These are phyloP conservation scores for Picea abies DNA, from an alignment of 83 land plant species.

Conservation along the genomic window DNA sequence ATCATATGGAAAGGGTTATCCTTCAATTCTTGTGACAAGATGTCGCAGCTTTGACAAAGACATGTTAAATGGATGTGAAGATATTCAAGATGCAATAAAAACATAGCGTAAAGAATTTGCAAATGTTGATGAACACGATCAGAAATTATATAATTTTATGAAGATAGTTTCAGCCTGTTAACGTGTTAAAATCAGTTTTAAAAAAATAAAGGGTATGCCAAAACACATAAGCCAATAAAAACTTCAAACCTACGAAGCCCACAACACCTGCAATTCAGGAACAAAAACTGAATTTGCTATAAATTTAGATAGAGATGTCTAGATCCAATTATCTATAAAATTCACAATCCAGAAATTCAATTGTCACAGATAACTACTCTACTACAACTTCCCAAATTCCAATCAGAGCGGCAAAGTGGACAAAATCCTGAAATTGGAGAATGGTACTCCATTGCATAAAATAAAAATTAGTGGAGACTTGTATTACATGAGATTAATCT, in stretches of 20 bases:
- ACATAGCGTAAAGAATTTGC: no score
- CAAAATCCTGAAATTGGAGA: neutral
- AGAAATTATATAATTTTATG: no score
- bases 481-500: neutral
- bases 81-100: no score
- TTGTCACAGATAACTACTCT: neutral
- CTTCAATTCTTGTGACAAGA: no score
- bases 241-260: neutral
- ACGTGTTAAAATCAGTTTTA: no score
- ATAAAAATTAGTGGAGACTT: neutral
- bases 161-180: no score
- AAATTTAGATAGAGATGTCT: neutral
- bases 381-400: neutral
- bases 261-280: neutral
- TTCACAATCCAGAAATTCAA: neutral
- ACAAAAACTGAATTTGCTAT: neutral
- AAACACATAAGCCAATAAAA: neutral
- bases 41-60: no score
- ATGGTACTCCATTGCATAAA: slow-evolving; percentile 3
- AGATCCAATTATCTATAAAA: neutral
- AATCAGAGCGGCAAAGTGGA: neutral
- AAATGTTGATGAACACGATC: no score
- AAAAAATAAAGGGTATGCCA: no score
- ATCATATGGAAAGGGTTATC: no score
- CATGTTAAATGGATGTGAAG: no score